Evolutionary conservation across 1,284 basidiomycete genomes (phyloP).

Genomic region (Cryptococcus sp.): DNA sequence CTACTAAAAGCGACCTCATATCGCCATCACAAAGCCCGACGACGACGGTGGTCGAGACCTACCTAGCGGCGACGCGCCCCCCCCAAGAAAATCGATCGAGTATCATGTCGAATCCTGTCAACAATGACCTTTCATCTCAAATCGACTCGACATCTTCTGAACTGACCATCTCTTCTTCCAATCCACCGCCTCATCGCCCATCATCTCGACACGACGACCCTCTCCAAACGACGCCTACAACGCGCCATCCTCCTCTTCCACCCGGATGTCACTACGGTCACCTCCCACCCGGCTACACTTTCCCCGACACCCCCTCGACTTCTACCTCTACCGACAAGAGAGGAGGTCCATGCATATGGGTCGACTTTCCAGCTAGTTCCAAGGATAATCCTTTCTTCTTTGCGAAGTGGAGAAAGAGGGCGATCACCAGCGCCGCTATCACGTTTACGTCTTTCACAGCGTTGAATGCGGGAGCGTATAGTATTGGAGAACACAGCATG

Average conservation of each 20-base stretch:
- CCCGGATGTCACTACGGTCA: slow-evolving; percentile 3
- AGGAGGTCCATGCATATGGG: slow-evolving; percentile 44
- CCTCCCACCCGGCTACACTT: not conserved
- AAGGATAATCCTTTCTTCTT: slow-evolving; percentile 57
- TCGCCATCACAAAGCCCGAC: no score
- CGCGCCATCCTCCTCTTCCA: not conserved
- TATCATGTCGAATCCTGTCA: no score
- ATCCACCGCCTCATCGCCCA: no score
- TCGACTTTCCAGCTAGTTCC: slow-evolving; percentile 56
- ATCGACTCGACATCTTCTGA: not conserved
- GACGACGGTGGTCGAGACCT: no score
- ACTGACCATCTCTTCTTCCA: not conserved
- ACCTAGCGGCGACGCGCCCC: no score
- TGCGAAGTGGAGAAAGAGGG: slow-evolving; percentile 1
- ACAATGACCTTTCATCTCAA: no score
- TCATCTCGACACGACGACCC: not conserved
- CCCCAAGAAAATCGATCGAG: no score
- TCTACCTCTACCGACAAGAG: not conserved
- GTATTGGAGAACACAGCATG: slow-evolving; percentile 58
- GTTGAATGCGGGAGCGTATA: slow-evolving; percentile 55
- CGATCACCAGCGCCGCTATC: not conserved
- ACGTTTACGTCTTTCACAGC: slow-evolving; percentile 58
- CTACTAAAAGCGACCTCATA: no score
- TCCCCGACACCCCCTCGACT: not conserved
- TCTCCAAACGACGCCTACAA: not conserved